Percentiles rank a stretch among this genome's conserved stretches.
These are phyloP conservation scores for Rubia occidens DNA, from an alignment of 305 asterid species.

Conservation along the genomic window DNA sequence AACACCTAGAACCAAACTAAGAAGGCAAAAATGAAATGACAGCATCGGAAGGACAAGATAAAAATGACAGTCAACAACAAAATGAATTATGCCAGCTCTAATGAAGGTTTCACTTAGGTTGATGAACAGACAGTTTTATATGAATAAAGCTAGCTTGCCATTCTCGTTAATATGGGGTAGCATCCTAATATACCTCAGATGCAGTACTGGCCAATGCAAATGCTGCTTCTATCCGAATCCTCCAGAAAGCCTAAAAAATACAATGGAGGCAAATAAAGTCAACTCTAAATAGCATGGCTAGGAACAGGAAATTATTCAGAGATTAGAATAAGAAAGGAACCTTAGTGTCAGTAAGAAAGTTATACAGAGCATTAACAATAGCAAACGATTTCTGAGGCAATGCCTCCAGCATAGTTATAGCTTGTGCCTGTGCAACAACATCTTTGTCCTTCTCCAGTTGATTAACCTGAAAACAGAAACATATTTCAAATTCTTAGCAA, in stretches of 20 bases:
- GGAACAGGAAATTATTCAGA: not conserved
- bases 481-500: not conserved
- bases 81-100: not conserved
- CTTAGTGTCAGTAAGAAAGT: conserved; percentile 83
- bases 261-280: conserved; percentile 22
- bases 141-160: not conserved
- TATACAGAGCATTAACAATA: conserved; percentile 71
- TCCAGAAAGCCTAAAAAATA: conserved; percentile 78
- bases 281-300: conserved; percentile 4
- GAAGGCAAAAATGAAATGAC: not conserved
- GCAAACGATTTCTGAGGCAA: conserved; percentile 81
- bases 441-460: conserved; percentile 97
- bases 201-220: conserved; percentile 86
- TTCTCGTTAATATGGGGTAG: conserved; percentile 1
- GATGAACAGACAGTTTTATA: not conserved
- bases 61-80: not conserved
- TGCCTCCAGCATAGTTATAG: conserved; percentile 69
- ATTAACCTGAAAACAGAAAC: conserved; percentile 51
- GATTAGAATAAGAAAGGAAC: conserved; percentile 31
- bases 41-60: not conserved
- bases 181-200: conserved; percentile 50
- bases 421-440: conserved; percentile 95
- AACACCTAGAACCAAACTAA: not conserved
- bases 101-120: not conserved
- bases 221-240: conserved; percentile 90